A percentile compares a stretch with the other conserved stretches of the same genome.
These are phyloP conservation scores for Lasiodiplodia sp. DNA, from an alignment of 2,329 filamentous ascomycete species.

Conservation along the genomic window DNA sequence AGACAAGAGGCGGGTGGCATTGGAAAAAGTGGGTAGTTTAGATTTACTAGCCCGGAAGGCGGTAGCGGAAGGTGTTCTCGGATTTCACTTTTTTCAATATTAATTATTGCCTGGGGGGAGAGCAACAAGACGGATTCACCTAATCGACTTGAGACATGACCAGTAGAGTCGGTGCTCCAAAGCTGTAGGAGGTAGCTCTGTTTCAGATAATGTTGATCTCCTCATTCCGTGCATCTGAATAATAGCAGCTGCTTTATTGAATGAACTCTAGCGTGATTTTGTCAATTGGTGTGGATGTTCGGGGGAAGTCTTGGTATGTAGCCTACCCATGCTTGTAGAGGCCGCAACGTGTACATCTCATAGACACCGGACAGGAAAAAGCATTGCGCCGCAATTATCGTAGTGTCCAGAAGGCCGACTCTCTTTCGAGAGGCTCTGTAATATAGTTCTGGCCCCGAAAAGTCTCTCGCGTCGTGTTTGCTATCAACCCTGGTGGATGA, in stretches of 20 bases:
- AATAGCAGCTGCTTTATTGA: slow-evolving; percentile 12
- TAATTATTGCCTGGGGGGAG: not conserved
- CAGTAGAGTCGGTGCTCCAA: slow-evolving; percentile 44
- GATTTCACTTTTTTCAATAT: slow-evolving; percentile 31
- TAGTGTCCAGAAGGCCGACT: slow-evolving; percentile 40
- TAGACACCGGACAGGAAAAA: slow-evolving; percentile 44
- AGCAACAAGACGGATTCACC: slow-evolving; percentile 32
- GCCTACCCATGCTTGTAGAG: slow-evolving; percentile 40
- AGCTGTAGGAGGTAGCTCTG: slow-evolving; percentile 17
- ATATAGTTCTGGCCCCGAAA: slow-evolving; percentile 36
- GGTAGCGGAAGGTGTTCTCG: slow-evolving; percentile 34
- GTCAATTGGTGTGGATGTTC: too few species aligned
- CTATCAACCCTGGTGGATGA: too few species aligned
- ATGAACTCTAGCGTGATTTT: slow-evolving; percentile 8
- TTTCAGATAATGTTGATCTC: slow-evolving; percentile 18
- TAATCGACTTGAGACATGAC: slow-evolving; percentile 46
- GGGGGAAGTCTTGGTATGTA: slow-evolving; percentile 34
- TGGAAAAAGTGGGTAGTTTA: slow-evolving; percentile 43
- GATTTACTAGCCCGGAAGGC: slow-evolving; percentile 34
- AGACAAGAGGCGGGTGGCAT: slow-evolving; percentile 35
- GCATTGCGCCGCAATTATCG: slow-evolving; percentile 42
- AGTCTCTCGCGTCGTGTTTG: too few species aligned
- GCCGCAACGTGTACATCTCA: slow-evolving; percentile 45
- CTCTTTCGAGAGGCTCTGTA: slow-evolving; percentile 43
- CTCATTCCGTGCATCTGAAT: slow-evolving; percentile 11